A percentile compares a stretch with the other conserved stretches of the same genome.
Evolutionary conservation across 805 yeast species (phyloP).

Genomic region (Candida coleopterorum): DNA sequence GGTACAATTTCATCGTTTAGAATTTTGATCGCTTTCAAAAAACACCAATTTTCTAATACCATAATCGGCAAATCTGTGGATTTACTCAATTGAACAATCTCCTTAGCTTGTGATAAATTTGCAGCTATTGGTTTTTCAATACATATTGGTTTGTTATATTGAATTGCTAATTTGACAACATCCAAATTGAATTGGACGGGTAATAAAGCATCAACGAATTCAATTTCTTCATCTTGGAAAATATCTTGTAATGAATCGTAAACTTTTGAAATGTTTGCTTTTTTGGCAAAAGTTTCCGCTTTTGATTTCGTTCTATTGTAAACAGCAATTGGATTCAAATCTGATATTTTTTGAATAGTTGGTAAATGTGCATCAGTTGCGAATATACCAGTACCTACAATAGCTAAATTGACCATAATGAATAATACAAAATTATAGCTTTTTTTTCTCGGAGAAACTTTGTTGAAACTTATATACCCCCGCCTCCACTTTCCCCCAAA

Average conservation of each 20-base stretch:
- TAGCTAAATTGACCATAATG: conserved; percentile 48
- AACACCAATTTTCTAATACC: conserved; percentile 85
- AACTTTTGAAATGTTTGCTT: conserved; percentile 55
- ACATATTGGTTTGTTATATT: conserved; percentile 70
- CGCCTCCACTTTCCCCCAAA: conserved; percentile 1
- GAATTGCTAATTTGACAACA: conserved; percentile 65
- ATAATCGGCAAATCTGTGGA: conserved; percentile 63
- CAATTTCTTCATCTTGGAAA: conserved; percentile 61
- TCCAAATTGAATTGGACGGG: conserved; percentile 82
- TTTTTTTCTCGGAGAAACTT: not conserved
- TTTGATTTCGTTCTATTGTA: conserved; percentile 80
- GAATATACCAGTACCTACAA: conserved; percentile 83
- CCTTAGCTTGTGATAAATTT: conserved; percentile 69
- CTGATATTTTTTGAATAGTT: conserved; percentile 47
- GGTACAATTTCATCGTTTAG: conserved; percentile 53
- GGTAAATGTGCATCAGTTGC: conserved; percentile 85
- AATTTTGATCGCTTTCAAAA: conserved; percentile 51
- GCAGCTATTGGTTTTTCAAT: conserved; percentile 95
- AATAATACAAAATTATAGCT: conserved; percentile 7
- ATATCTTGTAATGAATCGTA: conserved; percentile 61
- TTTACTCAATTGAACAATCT: conserved; percentile 65
- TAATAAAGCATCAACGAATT: conserved; percentile 75
- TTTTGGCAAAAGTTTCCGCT: conserved; percentile 72
- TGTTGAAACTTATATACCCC: not conserved
- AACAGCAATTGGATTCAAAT: conserved; percentile 60